Percentiles rank a stretch among this genome's conserved stretches.
phyloP scores from a whole-genome alignment of 306 rosid genomes.

The Boehmeria nivea region DNA sequence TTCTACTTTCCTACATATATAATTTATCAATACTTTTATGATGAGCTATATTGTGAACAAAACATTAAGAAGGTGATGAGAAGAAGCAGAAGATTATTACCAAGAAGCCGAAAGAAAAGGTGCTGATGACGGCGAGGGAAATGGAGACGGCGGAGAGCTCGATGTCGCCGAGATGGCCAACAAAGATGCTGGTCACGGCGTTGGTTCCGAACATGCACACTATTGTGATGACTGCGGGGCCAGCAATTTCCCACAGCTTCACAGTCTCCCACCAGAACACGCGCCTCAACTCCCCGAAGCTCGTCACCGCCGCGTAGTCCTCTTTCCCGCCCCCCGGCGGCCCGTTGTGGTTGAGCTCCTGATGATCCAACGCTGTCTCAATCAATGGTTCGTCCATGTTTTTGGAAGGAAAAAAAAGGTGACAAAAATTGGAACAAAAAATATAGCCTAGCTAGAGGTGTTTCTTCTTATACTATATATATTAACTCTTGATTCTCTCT shows the following conservation, averaged over 20 bases:
- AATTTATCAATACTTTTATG: not conserved
- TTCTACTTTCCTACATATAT: too few relatives aligned
- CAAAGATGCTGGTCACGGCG: slow-evolving; percentile 45
- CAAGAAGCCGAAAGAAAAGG: slow-evolving; percentile 63
- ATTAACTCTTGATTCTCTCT: too few relatives aligned
- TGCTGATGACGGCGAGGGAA: slow-evolving; percentile 48
- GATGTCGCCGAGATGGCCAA: slow-evolving; percentile 60
- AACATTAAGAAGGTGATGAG: too few relatives aligned
- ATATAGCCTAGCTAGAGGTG: too few relatives aligned
- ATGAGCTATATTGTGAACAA: too few relatives aligned
- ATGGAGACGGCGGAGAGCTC: slow-evolving; percentile 72
- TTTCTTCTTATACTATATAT: too few relatives aligned
- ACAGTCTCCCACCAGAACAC: slow-evolving; percentile 28
- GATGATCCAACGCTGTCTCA: too few relatives aligned
- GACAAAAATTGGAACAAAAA: too few relatives aligned
- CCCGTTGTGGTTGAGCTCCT: too few relatives aligned
- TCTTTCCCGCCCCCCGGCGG: not conserved
- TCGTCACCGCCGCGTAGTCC: slow-evolving; percentile 24
- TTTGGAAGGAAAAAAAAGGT: too few relatives aligned
- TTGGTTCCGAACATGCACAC: slow-evolving; percentile 46
- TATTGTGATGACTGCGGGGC: slow-evolving; percentile 12
- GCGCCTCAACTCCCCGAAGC: slow-evolving; percentile 6
- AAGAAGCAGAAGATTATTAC: not conserved
- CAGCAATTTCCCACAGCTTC: slow-evolving; percentile 30
- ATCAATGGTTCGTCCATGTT: too few relatives aligned